phyloP scores from a whole-genome alignment of 208 protist genomes.

The Entamoeba invadens region DNA sequence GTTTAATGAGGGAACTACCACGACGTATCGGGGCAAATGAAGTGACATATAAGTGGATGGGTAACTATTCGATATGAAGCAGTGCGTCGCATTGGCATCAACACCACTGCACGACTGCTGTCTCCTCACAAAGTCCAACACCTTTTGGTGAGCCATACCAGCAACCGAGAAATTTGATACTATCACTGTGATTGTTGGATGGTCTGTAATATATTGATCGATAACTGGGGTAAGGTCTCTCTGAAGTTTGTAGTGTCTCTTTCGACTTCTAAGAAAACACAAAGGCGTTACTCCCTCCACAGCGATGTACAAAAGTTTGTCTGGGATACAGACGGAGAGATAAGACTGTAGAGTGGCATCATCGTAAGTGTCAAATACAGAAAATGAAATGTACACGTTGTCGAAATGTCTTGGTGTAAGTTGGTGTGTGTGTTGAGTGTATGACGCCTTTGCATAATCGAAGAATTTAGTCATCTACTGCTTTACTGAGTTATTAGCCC shows the following conservation, averaged over 20 bases:
- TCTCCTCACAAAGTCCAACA: background rate
- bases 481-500: too few relatives aligned
- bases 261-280: background rate
- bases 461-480: too few relatives aligned
- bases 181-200: background rate
- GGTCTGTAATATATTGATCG: background rate
- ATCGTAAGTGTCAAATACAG: background rate
- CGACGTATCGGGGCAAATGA: background rate
- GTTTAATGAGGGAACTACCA: background rate
- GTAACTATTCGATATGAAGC: background rate
- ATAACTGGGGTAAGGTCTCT: background rate
- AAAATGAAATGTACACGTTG: background rate
- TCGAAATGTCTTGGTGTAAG: background rate
- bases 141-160: background rate
- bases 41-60: background rate
- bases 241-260: background rate
- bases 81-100: background rate
- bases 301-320: background rate
- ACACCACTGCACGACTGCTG: background rate
- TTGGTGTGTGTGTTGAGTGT: too few relatives aligned
- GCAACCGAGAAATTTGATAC: background rate
- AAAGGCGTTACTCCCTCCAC: background rate
- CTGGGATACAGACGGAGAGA: background rate
- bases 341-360: background rate
- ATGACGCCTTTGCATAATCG: too few relatives aligned